A percentile compares a stretch with the other conserved stretches of the same genome.
Conservation (phyloP, 257 asterid genomes). For the Gardenia jasminoides region DNA sequence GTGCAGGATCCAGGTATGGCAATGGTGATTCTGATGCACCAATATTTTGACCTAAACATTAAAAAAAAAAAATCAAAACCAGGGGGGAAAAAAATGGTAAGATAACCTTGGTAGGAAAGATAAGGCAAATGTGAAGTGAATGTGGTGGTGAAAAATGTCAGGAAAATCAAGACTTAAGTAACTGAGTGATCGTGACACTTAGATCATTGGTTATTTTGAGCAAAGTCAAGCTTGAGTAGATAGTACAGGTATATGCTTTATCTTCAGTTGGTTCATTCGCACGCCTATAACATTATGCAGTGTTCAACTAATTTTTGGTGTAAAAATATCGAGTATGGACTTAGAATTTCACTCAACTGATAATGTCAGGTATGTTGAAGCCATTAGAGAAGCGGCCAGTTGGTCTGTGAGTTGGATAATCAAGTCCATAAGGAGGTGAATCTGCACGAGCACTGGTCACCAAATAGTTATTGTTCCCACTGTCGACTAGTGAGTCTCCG, state of each 20-base stretch:
- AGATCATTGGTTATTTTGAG: too few relatives aligned
- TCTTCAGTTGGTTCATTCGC: too few relatives aligned
- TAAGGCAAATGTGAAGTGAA: background rate
- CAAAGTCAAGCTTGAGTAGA: background rate
- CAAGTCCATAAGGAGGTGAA: slow-evolving; percentile 46
- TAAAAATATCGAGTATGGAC: background rate
- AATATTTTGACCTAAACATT: slow-evolving; percentile 49
- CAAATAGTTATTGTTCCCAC: slow-evolving; percentile 47
- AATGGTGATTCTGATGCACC: slow-evolving; percentile 61
- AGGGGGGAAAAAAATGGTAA: background rate
- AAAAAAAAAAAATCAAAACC: background rate
- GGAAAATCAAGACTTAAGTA: too few relatives aligned
- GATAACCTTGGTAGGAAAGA: background rate
- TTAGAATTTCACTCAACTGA: slow-evolving; percentile 30
- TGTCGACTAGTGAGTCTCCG: slow-evolving; percentile 48
- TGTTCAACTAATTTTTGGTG: background rate
- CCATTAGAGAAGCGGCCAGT: slow-evolving; percentile 60
- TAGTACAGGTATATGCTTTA: too few relatives aligned
- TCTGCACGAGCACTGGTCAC: slow-evolving; percentile 47
- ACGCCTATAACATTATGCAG: too few relatives aligned
- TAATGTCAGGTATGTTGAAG: slow-evolving; percentile 45
- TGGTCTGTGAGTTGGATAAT: slow-evolving; percentile 30
- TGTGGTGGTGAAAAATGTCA: too few relatives aligned
- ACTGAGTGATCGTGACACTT: background rate
- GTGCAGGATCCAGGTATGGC: slow-evolving; percentile 66